Conservation (phyloP, 768 basidiomycete genomes). For the Suillus fuscotomentosus region DNA sequence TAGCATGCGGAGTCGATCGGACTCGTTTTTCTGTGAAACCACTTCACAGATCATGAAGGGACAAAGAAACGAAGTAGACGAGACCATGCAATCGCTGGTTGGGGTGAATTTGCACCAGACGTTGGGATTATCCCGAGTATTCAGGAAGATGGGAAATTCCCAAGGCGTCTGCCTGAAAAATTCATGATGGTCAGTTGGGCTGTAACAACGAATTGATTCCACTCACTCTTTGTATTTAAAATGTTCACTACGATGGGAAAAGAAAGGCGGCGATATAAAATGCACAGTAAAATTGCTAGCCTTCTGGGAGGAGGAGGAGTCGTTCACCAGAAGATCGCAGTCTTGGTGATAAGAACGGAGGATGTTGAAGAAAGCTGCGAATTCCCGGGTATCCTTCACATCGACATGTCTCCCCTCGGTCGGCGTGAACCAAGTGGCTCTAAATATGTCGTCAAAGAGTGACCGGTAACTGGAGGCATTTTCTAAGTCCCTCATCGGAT, state of each 20-base stretch:
- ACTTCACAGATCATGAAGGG: slow-evolving; percentile 17
- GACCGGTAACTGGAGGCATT: neutral
- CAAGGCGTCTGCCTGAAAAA: slow-evolving; percentile 10
- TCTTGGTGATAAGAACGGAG: slow-evolving; percentile 5
- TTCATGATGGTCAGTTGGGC: neutral
- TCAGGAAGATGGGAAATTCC: slow-evolving; percentile 14
- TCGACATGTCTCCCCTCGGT: neutral
- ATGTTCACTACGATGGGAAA: neutral
- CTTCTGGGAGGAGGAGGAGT: slow-evolving; percentile 6
- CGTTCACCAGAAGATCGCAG: neutral
- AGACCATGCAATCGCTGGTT: slow-evolving; percentile 10
- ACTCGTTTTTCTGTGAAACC: neutral
- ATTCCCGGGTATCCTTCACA: slow-evolving; percentile 5
- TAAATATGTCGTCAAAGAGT: neutral
- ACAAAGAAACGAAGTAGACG: neutral
- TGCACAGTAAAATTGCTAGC: slow-evolving; percentile 11
- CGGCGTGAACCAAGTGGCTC: neutral
- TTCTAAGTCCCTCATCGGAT: neutral
- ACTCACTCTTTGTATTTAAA: slow-evolving; percentile 3
- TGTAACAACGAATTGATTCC: neutral
- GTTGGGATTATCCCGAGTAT: fast-evolving
- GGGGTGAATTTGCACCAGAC: slow-evolving; percentile 3
- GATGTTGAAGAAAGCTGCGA: slow-evolving; percentile 9
- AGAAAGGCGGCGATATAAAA: slow-evolving; percentile 15
- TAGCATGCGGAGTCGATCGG: slow-evolving; percentile 9